Base-by-base conservation (phyloP, 768 basidiomycete genomes). In the Leccinellum luteum region DNA sequence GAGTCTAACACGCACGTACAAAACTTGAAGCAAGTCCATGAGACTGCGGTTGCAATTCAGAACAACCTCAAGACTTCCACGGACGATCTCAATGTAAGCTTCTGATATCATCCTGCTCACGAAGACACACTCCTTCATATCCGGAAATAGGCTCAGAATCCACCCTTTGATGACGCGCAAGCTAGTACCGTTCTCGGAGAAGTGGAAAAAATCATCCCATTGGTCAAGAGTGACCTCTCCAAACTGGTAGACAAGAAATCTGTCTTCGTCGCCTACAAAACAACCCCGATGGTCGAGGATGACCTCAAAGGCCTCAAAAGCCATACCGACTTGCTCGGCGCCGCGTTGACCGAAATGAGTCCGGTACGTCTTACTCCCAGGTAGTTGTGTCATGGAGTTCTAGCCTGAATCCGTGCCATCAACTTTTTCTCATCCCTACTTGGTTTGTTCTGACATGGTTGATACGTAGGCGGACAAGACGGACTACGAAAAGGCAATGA, bases 21-120 rank as follows among this genome's bases (percentile, higher is more conserved):
- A 28, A 28, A 51, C 9, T 31, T 31, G 30, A 34, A 65, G 65
- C 3, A 0, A 3, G 34, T 65, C 28, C 49, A 58, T 0, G 0
- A 4, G 0, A 12, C 0, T 1, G 44, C 19, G 3, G 0, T 0
- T 1, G 0, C 12, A 0, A 7, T 61, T 17, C 4, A 0, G 0
- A 1, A 0, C 1, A 0, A 0, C 8, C 2, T 54, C 21, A 0
- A 6, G 28, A 6, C 1, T 8, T 3, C 55, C 28, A 57, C 55
- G 6, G 0, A 9, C 0, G 38, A 64, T 23, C 15, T 7, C 13
- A 8, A 0, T 1, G 56, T 67, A 21, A 45, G 64, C 52, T 15
- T 23, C 19, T 25, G 17, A 7, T 28, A 30, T n/a, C 19, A 12
- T 4, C 32, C 15, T 14, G 27, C 35, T 59, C 23, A 50, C 51